Evolutionary conservation across 371 early-diverging fungal genomes (phyloP).

Genomic region (Apophysomyces sp.): DNA sequence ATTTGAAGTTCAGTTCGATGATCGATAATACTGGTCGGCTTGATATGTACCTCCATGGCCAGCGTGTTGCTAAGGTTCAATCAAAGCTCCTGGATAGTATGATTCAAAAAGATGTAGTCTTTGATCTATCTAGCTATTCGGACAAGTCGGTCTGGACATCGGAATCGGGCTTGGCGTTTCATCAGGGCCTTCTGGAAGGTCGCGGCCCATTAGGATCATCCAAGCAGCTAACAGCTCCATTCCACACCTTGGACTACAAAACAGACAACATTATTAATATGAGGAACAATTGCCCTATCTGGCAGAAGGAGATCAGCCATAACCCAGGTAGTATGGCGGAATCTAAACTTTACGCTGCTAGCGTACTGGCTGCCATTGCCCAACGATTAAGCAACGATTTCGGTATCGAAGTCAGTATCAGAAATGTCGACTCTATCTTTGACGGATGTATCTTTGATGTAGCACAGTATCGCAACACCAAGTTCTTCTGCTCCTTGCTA

Average conservation of each 20-base stretch:
- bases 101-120: neutral
- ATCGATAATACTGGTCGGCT: conserved; percentile 18
- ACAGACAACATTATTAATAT: neutral
- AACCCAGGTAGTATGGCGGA: conserved; percentile 1
- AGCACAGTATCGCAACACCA: conserved; percentile 11
- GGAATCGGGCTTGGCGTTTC: conserved; percentile 2
- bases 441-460: conserved; percentile 35
- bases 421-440: conserved; percentile 22
- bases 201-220: neutral
- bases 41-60: conserved; percentile 23
- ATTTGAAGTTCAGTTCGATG: neutral
- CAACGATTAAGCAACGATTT: conserved; percentile 19
- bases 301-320: neutral
- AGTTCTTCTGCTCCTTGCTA: conserved; percentile 34
- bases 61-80: conserved; percentile 13
- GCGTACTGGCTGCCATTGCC: conserved; percentile 11
- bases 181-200: conserved; percentile 1
- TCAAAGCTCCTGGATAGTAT: neutral
- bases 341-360: conserved; percentile 3
- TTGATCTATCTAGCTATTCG: neutral
- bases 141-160: neutral
- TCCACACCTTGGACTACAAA: neutral
- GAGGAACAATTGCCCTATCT: neutral
- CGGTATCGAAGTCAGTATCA: conserved; percentile 6
- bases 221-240: neutral